These are phyloP conservation scores for Nemophila menziesii DNA, from an alignment of 257 asterid genomes.

Conservation along the genomic window DNA sequence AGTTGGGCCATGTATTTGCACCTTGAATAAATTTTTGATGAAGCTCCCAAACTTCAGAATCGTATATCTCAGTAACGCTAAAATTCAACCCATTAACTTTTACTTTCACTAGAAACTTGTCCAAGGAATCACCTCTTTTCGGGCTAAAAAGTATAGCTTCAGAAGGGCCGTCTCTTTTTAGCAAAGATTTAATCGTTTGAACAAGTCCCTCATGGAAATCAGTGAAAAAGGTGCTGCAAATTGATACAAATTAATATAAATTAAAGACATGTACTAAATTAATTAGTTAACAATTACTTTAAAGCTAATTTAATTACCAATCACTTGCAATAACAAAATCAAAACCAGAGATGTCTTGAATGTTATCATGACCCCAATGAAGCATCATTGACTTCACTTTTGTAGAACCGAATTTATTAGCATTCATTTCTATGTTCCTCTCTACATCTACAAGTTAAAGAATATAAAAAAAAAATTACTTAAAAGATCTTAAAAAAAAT, in stretches of 20 bases:
- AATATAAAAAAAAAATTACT: constrained; percentile 13
- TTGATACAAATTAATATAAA: no score
- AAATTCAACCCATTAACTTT: constrained; percentile 41
- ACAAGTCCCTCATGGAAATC: constrained; percentile 71
- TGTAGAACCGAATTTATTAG: constrained; percentile 48
- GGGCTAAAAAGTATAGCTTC: constrained; percentile 82
- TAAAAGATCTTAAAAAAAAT: constrained; percentile 1
- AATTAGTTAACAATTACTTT: no score
- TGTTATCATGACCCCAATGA: constrained; percentile 61
- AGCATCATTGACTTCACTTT: constrained; percentile 58
- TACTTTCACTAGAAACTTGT: constrained; percentile 54
- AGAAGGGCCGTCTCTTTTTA: constrained; percentile 49
- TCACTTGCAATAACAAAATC: constrained; percentile 84
- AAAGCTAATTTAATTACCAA: constrained; percentile 47
- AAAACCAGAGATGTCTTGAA: constrained; percentile 28
- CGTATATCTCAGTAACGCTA: constrained; percentile 48
- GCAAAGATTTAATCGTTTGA: constrained; percentile 58
- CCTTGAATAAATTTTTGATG: constrained; percentile 38
- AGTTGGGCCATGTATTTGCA: constrained; percentile 72
- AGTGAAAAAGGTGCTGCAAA: constrained; percentile 78
- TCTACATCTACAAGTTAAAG: constrained; percentile 75
- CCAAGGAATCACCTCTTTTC: constrained; percentile 76
- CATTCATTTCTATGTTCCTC: constrained; percentile 44
- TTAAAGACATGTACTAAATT: no score
- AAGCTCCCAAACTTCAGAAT: constrained; percentile 50